Evolutionary conservation across 805 yeast genomes (phyloP), one percentile per base, ranked within the genome.

Genomic region (Pichia sporocuriosa): DNA sequence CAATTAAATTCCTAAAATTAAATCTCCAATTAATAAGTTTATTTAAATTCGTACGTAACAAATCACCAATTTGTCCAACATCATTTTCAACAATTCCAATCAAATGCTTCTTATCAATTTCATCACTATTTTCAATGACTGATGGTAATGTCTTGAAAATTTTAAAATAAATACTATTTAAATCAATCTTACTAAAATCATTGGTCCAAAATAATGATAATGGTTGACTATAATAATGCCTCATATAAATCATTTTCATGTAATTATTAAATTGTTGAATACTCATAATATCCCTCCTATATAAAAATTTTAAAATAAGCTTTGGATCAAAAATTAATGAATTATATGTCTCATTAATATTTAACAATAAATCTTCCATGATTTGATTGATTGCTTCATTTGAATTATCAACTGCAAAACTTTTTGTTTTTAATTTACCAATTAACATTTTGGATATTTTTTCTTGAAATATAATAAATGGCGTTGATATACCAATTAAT

Each of bases 201-300:
- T 57, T 52, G 1, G 59, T 53, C 65, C 65, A 61, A 42, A 62
- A 50, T 11, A 62, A 45, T 2, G 58, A 50, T 24, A 62, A 48
- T 4, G 67, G 67, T 42, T 62, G 65, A 35, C 54, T 53, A 35
- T 46, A 62, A 44, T 57, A 62, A 41, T 62, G 66, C 21, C 53
- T 47, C 66, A 62, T 62, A 37, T 58, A 60, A 16, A 58, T 50
- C 17, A 59, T 43, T 26, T 62, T 62, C 55, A 62, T 55, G 37
- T 51, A 48, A 37, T 56, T 52, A 26, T 54, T 50, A 38, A 62
- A 60, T 24, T 59, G 57, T 4, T 51, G 31, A 27, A 61, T 52
- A 48, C 63, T 59, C 12, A 60, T 48, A 33, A 48, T 42, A n/a
- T 52, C 49, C 33, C 52, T 53, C 43, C 43, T 36, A 15, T 52